phyloP scores from a whole-genome alignment of 352 stramenopile species.

The Globisporangium carolinianum region DNA sequence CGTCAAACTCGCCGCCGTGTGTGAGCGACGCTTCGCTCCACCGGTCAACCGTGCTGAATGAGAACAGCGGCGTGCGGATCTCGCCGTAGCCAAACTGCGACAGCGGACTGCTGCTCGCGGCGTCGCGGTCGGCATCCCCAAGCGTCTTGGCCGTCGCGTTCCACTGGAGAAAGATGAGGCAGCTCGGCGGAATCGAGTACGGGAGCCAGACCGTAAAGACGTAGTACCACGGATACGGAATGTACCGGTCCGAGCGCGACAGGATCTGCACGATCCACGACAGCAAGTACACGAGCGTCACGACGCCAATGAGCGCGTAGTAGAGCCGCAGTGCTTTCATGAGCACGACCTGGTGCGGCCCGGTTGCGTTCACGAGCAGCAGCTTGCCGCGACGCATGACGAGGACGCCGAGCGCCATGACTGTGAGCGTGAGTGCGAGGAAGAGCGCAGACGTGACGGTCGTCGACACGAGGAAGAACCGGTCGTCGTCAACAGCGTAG shows the following conservation, averaged over 20 bases:
- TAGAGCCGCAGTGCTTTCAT: slow-evolving; percentile 82
- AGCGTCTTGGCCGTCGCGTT: slow-evolving; percentile 82
- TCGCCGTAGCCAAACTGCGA: slow-evolving; percentile 63
- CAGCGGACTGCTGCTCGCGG: slow-evolving; percentile 29
- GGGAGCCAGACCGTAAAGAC: slow-evolving; percentile 86
- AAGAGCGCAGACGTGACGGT: slow-evolving; percentile 79
- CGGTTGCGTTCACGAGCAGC: slow-evolving; percentile 61
- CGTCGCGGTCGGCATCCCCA: slow-evolving; percentile 36
- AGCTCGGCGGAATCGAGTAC: slow-evolving; percentile 79
- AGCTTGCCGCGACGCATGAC: slow-evolving; percentile 81
- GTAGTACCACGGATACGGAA: slow-evolving; percentile 87
- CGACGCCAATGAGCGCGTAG: slow-evolving; percentile 79
- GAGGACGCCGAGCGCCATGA: slow-evolving; percentile 81
- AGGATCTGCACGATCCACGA: slow-evolving; percentile 82
- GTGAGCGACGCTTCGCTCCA: slow-evolving; percentile 31
- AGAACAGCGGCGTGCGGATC: slow-evolving; percentile 74
- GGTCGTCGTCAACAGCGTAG: slow-evolving; percentile 61
- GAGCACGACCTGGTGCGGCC: slow-evolving; percentile 68
- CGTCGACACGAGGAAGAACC: slow-evolving; percentile 75
- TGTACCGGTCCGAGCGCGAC: slow-evolving; percentile 41
- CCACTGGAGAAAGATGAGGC: slow-evolving; percentile 85
- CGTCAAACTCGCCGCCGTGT: slow-evolving; percentile 32
- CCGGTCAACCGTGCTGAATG: slow-evolving; percentile 57
- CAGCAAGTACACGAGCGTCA: slow-evolving; percentile 79
- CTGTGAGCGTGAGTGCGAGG: slow-evolving; percentile 60